Base-by-base conservation (phyloP, 306 rosid genomes). In the Prunus mira region DNA sequence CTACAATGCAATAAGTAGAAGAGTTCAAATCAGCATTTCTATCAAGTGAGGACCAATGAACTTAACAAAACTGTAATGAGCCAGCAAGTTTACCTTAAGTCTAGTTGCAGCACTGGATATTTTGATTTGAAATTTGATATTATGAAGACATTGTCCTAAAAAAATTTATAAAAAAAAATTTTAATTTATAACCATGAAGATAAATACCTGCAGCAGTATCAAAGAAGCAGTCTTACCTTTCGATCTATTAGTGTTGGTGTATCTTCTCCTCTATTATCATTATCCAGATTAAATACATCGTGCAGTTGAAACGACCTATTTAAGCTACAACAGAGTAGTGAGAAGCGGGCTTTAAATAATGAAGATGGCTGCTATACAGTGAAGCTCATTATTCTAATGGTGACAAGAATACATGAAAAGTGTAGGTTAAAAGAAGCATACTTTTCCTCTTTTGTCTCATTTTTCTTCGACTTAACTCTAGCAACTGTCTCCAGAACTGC, bases 401-500 rank as follows among this genome's bases (percentile, higher is more conserved):
- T 34, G 58, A 19, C 34, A 46, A 56, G 81, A 61, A 77, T 55
- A 74, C 65, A 76, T 55, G 51, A 45, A 62, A 55, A 78, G 61
- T 68, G 67, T 62, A 75, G 72, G 71, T 62, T 70, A 67, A 52
- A 90, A 80, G 78, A 89, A 77, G 78, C 71, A 78, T 67, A 96
- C 99, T 89, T 91, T 75, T 96, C 98, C 89, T 96, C 97, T 81
- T 96, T 88, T 4, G 96, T 96, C 55, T 92, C 99, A 77, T 96
- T 96, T 87, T 96, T 96, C 90, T 93, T 96, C 22, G 97, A 55
- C 80, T 85, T 96, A 65, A 96, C 99, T 82, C 99, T 91, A 80
- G 99, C 98, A 79, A 96, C 99, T 51, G 99, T 96, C 83, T 96
- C 99, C 86, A 96, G 74, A 83, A 90, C 93, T 55, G 99, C 99